Conservation (phyloP, 2,329 filamentous ascomycete genomes). For the Scorias spongiosa region DNA sequence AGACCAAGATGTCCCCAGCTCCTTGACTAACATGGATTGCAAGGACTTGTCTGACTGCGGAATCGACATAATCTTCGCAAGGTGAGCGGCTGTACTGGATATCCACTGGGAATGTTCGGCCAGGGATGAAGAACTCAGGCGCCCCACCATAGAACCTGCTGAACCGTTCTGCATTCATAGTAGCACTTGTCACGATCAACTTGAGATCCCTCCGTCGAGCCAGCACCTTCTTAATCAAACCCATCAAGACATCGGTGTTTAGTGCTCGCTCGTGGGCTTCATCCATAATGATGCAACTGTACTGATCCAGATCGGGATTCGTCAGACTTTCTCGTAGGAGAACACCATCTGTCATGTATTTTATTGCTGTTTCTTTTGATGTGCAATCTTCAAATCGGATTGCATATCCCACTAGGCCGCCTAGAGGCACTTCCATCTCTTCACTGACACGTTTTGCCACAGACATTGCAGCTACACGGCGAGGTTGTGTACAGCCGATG, state of each 20-base stretch:
- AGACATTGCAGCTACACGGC: constrained; percentile 96
- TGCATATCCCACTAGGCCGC: constrained; percentile 80
- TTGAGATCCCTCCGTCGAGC: constrained; percentile 81
- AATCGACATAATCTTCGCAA: constrained; percentile 95
- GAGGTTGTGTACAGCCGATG: constrained; percentile 92
- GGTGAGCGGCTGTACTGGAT: constrained; percentile 90
- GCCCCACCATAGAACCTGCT: constrained; percentile 92
- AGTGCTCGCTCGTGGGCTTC: constrained; percentile 93
- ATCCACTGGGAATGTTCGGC: constrained; percentile 91
- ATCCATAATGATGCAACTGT: constrained; percentile 98
- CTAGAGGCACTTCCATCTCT: constrained; percentile 91
- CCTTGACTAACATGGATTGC: constrained; percentile 94
- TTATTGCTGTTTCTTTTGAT: constrained; percentile 86
- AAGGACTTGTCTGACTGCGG: constrained; percentile 87
- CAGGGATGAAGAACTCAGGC: constrained; percentile 91
- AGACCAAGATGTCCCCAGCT: constrained; percentile 83
- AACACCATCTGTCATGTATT: constrained; percentile 98
- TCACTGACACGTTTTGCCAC: constrained; percentile 96
- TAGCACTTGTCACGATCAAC: constrained; percentile 92
- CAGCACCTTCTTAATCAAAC: constrained; percentile 91
- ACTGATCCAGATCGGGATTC: constrained; percentile 83
- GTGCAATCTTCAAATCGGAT: constrained; percentile 98
- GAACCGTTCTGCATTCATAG: constrained; percentile 95
- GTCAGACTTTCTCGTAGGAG: constrained; percentile 83
- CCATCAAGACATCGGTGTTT: constrained; percentile 96